phyloP scores from a whole-genome alignment of 768 basidiomycete species.

The Holtermannia corniformis region DNA sequence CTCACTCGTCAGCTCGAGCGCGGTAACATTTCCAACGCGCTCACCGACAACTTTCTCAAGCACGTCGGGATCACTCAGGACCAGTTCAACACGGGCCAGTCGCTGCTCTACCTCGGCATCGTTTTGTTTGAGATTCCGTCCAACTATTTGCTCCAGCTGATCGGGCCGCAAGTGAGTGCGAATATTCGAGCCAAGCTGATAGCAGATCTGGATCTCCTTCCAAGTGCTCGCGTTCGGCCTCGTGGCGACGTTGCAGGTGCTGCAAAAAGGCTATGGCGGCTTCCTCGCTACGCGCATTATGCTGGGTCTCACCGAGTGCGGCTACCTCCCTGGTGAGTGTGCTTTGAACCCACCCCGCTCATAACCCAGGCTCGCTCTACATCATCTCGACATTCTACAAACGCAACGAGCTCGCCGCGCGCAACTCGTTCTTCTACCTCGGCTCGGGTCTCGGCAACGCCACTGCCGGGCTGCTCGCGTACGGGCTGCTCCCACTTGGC shows the following conservation, averaged over 20 bases:
- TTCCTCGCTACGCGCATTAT: slow-evolving; percentile 30
- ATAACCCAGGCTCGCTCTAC: slow-evolving; percentile 11
- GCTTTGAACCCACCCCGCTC: background rate
- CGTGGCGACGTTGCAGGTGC: slow-evolving; percentile 30
- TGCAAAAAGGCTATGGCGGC: slow-evolving; percentile 23
- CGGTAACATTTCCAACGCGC: slow-evolving; percentile 34
- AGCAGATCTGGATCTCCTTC: slow-evolving; percentile 30
- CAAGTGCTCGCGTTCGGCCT: slow-evolving; percentile 35
- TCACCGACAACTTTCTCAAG: slow-evolving; percentile 26
- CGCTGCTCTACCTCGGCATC: slow-evolving; percentile 32
- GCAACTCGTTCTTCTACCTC: slow-evolving; percentile 32
- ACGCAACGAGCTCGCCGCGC: slow-evolving; percentile 22
- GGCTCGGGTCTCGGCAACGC: slow-evolving; percentile 22
- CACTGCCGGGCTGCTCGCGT: slow-evolving; percentile 25
- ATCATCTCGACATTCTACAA: slow-evolving; percentile 29
- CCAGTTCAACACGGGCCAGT: slow-evolving; percentile 35
- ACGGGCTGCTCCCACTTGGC: slow-evolving; percentile 26
- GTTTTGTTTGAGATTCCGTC: slow-evolving; percentile 37
- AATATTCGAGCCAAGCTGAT: too few species aligned
- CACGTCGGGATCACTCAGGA: slow-evolving; percentile 37
- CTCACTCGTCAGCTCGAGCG: slow-evolving; percentile 14
- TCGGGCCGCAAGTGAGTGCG: slow-evolving; percentile 21
- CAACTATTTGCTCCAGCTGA: slow-evolving; percentile 23
- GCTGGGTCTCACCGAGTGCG: slow-evolving; percentile 28
- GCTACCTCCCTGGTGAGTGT: slow-evolving; percentile 27